Conservation (phyloP, 1,139 yeast species). For the Yamadazyma pseudoaaseri region DNA sequence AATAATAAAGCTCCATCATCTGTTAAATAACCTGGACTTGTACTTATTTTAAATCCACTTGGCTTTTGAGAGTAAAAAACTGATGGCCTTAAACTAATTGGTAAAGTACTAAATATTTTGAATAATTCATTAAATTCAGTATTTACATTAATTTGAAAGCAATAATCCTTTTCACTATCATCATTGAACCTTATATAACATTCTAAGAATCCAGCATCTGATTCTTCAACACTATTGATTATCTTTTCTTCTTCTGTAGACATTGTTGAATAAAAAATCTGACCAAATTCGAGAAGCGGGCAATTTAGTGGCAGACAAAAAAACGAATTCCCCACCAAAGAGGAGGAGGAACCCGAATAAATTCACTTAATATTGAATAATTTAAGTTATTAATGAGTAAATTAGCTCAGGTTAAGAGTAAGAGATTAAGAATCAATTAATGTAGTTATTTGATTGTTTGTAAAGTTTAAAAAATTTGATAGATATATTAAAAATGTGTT, state of each 20-base stretch:
- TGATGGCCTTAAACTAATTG: conserved; percentile 77
- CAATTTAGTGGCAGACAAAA: conserved; percentile 1
- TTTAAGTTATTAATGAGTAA: no score
- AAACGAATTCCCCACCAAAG: not conserved
- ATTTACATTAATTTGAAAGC: conserved; percentile 67
- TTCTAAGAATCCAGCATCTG: conserved; percentile 46
- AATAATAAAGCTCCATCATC: conserved; percentile 80
- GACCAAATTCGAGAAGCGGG: conserved; percentile 2
- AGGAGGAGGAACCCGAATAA: no score
- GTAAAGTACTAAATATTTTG: conserved; percentile 62
- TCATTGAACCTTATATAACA: conserved; percentile 81
- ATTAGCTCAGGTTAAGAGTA: no score
- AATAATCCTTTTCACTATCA: conserved; percentile 84
- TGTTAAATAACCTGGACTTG: conserved; percentile 81
- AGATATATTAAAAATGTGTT: no score
- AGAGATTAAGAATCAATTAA: no score
- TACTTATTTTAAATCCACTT: conserved; percentile 62
- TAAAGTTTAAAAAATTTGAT: no score
- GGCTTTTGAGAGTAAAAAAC: conserved; percentile 69
- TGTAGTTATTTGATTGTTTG: no score
- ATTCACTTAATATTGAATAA: no score
- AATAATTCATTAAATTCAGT: conserved; percentile 59
- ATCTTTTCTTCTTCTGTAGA: conserved; percentile 11
- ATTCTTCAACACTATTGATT: conserved; percentile 12
- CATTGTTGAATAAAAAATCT: conserved; percentile 5